phyloP scores from a whole-genome alignment of 192 early-diverging fungal species.

The Tieghemiomyces parasiticus region DNA sequence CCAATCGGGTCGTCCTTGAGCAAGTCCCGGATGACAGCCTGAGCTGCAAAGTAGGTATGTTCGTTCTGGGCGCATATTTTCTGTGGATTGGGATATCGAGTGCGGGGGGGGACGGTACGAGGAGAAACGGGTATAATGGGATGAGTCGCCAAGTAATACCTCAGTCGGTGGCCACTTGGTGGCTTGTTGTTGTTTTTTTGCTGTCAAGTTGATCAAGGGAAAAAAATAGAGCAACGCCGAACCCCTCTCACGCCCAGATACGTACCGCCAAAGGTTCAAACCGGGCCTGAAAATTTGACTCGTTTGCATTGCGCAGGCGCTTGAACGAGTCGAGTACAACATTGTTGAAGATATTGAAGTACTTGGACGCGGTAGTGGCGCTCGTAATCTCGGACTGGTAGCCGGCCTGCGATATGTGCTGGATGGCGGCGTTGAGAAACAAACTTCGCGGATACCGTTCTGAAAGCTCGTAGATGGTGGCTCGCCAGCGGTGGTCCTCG shows the following conservation, averaged over 20 bases:
- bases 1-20: conserved; percentile 17
- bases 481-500: conserved; percentile 42
- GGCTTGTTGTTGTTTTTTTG: too few relatives aligned
- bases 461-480: conserved; percentile 45
- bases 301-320: conserved; percentile 37
- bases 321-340: conserved; percentile 46
- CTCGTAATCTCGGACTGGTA: conserved; percentile 48
- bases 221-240: too few relatives aligned
- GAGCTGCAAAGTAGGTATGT: conserved; percentile 37
- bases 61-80: conserved; percentile 27
- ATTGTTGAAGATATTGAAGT: conserved; percentile 45
- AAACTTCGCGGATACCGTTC: conserved; percentile 41
- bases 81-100: too few relatives aligned
- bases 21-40: conserved; percentile 25
- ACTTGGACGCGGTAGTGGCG: conserved; percentile 45
- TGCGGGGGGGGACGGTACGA: too few relatives aligned
- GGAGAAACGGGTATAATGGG: too few relatives aligned
- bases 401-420: conserved; percentile 45
- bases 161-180: too few relatives aligned
- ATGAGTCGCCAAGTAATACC: too few relatives aligned
- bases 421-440: conserved; percentile 46
- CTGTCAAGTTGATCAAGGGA: too few relatives aligned
- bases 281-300: conserved; percentile 33
- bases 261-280: conserved; percentile 42
- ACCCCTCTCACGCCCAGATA: too few relatives aligned